Evolutionary conservation across 805 yeast genomes (phyloP).

Genomic region (Kodamaea kaohsiungensis): DNA sequence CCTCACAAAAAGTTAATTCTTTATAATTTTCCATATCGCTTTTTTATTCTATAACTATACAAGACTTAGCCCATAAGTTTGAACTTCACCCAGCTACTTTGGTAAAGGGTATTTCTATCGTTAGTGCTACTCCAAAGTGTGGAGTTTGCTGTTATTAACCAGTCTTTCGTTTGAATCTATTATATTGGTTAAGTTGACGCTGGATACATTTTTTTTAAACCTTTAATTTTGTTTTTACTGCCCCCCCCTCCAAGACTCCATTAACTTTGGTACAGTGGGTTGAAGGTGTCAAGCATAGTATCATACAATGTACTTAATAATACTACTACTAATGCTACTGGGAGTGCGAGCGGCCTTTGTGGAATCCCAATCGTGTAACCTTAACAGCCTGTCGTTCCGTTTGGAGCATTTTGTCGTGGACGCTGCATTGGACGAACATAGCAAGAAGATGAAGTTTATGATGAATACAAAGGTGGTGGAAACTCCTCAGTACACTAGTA

Average conservation of each 20-base stretch:
- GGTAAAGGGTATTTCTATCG: not conserved
- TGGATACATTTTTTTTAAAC: not conserved
- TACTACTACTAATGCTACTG: not conserved
- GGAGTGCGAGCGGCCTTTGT: conserved; percentile 23
- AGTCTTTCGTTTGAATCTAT: not conserved
- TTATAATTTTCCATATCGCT: not conserved
- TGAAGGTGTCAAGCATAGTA: not conserved
- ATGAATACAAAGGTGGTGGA: conserved; percentile 31
- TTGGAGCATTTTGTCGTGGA: conserved; percentile 33
- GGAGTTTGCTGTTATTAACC: not conserved
- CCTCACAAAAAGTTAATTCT: not conserved
- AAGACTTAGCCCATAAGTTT: not conserved
- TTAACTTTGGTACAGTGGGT: too few relatives aligned
- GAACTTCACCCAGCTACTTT: not conserved
- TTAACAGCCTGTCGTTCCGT: conserved; percentile 8
- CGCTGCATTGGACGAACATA: conserved; percentile 35
- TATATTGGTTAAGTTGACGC: not conserved
- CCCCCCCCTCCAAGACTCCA: too few relatives aligned
- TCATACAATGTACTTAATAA: not conserved
- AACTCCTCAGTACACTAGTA: conserved; percentile 6
- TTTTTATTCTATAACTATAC: not conserved
- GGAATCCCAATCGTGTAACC: conserved; percentile 19
- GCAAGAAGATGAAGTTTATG: conserved; percentile 32
- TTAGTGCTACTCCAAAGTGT: not conserved
- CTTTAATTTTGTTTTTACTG: not conserved